Evolutionary conservation across 257 asterid species (phyloP), one percentile per base, ranked within the genome.

Genomic region (Fraxinus americana): DNA sequence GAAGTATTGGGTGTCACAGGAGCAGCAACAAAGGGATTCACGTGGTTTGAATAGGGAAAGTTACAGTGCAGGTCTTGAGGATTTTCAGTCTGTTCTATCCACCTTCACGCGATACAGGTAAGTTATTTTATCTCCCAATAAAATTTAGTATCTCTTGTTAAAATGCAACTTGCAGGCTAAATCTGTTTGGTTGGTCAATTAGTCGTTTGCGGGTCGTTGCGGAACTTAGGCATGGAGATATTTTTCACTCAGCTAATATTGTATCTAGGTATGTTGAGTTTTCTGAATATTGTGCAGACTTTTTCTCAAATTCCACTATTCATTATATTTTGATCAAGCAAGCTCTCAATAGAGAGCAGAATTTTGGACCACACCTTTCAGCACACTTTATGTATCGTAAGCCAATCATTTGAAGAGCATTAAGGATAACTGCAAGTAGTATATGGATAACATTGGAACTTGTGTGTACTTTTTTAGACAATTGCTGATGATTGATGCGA

Each of bases 61-160:
- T 68, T 91, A 79, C 85, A 83, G 81, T 73, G 87, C 77, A 36
- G 97, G 97, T 57, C 96, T 94, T 13, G 84, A 80, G 54, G 88
- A 87, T 73, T 87, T 87, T 68, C 90, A 78, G 74, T 72, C 77
- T 72, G 84, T 85, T 36, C 74, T 85, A 6, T 85, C 84, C 25
- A 59, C 77, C 52, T 80, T 81, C 72, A 86, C 86, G 2, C 82
- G 78, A 80, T 82, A 81, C 86, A 76, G 86, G 89, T 81, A 1
- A 54, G 35, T 74, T 72, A 7, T 38, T 19, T 54, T 59, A 29
- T 50, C 75, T 3, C 38, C 63, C 48, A 11, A 63, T 3, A 4
- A 12, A 63, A 9, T 23, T 27, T 23, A 3, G 14, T 9, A 25
- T 27, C 69, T 27, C 17, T 63, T 63, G 19, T 23, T 25, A 27